Base-by-base conservation (phyloP, 768 basidiomycete species). In the Serpula lacrymans region DNA sequence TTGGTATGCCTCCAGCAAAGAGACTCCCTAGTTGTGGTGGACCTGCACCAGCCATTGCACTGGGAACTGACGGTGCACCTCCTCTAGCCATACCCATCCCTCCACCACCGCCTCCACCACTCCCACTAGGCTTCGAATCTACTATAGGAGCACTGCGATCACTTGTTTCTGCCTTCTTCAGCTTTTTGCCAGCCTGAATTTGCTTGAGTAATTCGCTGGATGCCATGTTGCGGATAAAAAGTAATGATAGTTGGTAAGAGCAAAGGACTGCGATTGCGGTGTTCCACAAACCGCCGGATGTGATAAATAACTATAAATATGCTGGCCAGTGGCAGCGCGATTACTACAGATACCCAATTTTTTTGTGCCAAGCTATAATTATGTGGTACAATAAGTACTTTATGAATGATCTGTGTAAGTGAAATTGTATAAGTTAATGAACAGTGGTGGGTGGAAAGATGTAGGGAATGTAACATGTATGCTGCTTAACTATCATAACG, bases 1-100 rank as follows among this genome's bases (percentile, higher is more conserved):
- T 93, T 4, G 93, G 93, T 70, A 95, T 81, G 1, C 93, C 92
- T 12, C 89, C 91, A 32, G 92, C 90, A 55, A 96, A 94, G 9
- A 96, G 63, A 2, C 79, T 83, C 23, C 80, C 92, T 4, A 94
- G 67, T 59, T 93, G 90, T 18, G 89, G 88, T 20, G 90, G 80
- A 6, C 72, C 80, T n/a, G 57, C 65, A 6, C 61, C 67, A 21
- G 57, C 49, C 2, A 51, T 48, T 8, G 54, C 29, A 6, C 51
- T 37, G 38, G 48, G 23, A 42, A 27, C 41, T 14, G 48, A 34
- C 18, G 51, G 34, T 27, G 63, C 46, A 18, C 43, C 22, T 20
- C 50, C 53, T 21, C 56, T 42, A 45, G 50, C 33, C 16, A 35
- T n/a, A 44, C 51, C 41, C 52, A 42, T 17, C 17, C 72, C 71